Evolutionary conservation across 306 rosid species (phyloP).

Genomic region (Quercus agrifolia): DNA sequence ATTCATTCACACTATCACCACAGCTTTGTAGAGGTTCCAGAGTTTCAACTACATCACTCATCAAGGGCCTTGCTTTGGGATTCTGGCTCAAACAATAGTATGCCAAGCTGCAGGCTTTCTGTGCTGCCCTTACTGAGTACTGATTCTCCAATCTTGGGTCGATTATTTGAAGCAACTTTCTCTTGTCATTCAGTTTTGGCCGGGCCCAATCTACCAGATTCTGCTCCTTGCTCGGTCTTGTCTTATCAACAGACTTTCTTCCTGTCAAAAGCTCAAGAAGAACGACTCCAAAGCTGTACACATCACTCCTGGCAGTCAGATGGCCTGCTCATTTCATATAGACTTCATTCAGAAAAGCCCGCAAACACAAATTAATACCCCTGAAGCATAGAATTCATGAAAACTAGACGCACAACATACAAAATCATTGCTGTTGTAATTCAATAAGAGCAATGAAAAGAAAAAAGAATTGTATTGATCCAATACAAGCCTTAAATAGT

Average conservation of each 20-base stretch:
- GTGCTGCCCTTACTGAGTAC: slow-evolving; percentile 94
- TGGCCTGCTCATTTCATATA: slow-evolving; percentile 67
- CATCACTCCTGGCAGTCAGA: slow-evolving; percentile 96
- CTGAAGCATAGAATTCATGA: not conserved
- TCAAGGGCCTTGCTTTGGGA: slow-evolving; percentile 99
- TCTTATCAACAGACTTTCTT: slow-evolving; percentile 90
- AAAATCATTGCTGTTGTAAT: not conserved
- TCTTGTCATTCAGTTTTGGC: slow-evolving; percentile 94
- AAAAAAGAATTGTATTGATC: not conserved
- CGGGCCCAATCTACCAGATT: slow-evolving; percentile 99
- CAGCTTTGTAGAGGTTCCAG: slow-evolving; percentile 91
- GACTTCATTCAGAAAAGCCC: slow-evolving; percentile 18
- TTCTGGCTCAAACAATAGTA: slow-evolving; percentile 97
- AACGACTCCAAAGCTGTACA: slow-evolving; percentile 97
- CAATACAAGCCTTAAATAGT: not conserved
- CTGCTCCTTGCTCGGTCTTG: slow-evolving; percentile 94
- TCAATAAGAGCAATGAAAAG: not conserved
- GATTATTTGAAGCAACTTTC: slow-evolving; percentile 90
- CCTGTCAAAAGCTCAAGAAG: slow-evolving; percentile 98
- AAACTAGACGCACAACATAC: not conserved
- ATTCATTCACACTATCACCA: slow-evolving; percentile 51
- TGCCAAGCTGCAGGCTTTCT: slow-evolving; percentile 99
- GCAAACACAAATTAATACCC: not conserved
- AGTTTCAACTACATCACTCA: slow-evolving; percentile 99
- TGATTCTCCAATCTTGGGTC: slow-evolving; percentile 94